These are phyloP conservation scores for Alternaria ventricosa DNA, from an alignment of 2,329 filamentous ascomycete species.

Conservation along the genomic window DNA sequence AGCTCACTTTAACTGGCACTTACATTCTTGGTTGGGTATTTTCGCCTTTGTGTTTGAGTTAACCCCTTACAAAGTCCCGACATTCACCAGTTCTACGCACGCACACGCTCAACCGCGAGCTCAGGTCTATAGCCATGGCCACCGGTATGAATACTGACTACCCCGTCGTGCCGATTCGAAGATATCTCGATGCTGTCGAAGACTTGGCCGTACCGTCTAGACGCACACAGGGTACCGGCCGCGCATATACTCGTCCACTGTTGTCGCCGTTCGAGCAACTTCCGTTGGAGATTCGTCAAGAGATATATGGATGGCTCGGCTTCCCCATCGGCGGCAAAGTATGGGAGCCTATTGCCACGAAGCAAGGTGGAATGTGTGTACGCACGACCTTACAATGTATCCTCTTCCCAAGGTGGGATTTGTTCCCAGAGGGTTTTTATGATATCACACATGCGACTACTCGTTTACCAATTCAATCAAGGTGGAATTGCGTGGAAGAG, in stretches of 20 bases:
- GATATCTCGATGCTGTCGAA: background rate
- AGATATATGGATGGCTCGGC: background rate
- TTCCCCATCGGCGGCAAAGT: background rate
- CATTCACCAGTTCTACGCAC: too few species aligned
- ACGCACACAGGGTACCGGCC: background rate
- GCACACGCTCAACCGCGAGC: too few species aligned
- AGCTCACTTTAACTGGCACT: too few species aligned
- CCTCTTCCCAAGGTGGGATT: background rate
- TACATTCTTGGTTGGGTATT: too few species aligned
- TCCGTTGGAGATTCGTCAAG: background rate
- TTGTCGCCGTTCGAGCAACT: background rate
- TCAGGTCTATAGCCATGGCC: too few species aligned
- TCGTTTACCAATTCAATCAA: background rate
- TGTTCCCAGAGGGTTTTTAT: too few species aligned
- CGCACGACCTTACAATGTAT: background rate
- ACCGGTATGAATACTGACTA: background rate
- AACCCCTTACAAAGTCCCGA: too few species aligned
- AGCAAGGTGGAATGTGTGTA: background rate
- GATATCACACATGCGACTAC: background rate
- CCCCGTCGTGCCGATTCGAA: background rate
- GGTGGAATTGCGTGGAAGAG: too few species aligned
- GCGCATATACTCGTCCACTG: background rate
- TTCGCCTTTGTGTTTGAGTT: too few species aligned
- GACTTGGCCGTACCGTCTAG: background rate
- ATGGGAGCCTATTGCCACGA: background rate